These are phyloP conservation scores for Nakazawaea ishiwadae DNA, from an alignment of 805 yeast species.

Conservation along the genomic window DNA sequence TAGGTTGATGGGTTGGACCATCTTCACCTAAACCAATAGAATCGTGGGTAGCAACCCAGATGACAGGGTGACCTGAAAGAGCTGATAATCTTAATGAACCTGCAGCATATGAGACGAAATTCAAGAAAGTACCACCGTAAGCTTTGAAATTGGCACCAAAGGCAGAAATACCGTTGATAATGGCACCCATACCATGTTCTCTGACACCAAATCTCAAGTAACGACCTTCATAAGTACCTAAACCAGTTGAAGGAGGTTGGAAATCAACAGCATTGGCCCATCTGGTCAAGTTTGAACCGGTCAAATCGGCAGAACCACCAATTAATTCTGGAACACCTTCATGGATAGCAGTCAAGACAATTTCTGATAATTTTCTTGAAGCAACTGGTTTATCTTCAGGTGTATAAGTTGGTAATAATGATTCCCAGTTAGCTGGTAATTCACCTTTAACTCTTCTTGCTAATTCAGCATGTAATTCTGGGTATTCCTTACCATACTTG, in stretches of 20 bases:
- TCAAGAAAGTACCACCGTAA: conserved; percentile 97
- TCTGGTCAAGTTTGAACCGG: conserved; percentile 94
- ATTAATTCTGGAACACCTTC: conserved; percentile 77
- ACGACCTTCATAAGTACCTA: conserved; percentile 88
- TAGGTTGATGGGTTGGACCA: conserved; percentile 93
- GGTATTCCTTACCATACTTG: conserved; percentile 63
- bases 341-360: conserved; percentile 58
- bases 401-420: conserved; percentile 72
- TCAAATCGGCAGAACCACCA: conserved; percentile 98
- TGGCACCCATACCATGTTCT: conserved; percentile 99
- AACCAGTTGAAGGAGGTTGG: conserved; percentile 78
- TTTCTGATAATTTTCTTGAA: conserved; percentile 90
- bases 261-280: conserved; percentile 80
- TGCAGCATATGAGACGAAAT: conserved; percentile 80
- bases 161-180: conserved; percentile 95
- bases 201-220: conserved; percentile 97
- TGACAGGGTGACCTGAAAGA: conserved; percentile 74
- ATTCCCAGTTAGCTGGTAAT: conserved; percentile 81
- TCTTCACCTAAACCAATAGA: conserved; percentile 91
- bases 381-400: conserved; percentile 81
- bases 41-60: conserved; percentile 88
- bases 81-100: conserved; percentile 88
- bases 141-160: conserved; percentile 81
- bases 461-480: conserved; percentile 74
- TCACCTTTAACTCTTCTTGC: conserved; percentile 71